Conservation (phyloP, 192 early-diverging fungal species). For the Entomortierella chlamydospora region DNA sequence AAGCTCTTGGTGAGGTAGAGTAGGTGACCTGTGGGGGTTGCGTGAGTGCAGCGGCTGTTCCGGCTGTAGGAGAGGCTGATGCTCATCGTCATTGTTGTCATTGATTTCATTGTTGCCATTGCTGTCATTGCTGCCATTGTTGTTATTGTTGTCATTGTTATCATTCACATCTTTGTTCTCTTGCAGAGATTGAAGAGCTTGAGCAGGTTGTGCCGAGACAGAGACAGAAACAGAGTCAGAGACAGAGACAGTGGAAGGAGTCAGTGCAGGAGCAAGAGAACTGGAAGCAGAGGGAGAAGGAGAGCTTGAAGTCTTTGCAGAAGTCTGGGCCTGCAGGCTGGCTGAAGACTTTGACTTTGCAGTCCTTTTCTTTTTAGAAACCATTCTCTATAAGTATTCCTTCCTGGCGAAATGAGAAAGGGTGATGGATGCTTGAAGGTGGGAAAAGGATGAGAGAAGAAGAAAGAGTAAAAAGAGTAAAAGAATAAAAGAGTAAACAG, state of each 20-base stretch:
- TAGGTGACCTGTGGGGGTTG: slow-evolving; percentile 24
- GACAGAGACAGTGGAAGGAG: too few species aligned
- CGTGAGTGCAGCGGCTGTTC: slow-evolving; percentile 9
- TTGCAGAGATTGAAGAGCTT: too few species aligned
- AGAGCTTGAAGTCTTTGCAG: slow-evolving; percentile 11
- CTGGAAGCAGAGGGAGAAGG: slow-evolving; percentile 9
- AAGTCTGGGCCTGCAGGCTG: slow-evolving; percentile 21
- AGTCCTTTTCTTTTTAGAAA: slow-evolving; percentile 35
- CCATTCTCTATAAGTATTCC: slow-evolving; percentile 6
- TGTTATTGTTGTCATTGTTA: background rate
- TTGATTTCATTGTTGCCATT: slow-evolving; percentile 3
- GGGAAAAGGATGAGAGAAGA: background rate
- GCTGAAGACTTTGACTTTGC: slow-evolving; percentile 35
- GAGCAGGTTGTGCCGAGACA: too few species aligned
- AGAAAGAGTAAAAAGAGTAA: background rate
- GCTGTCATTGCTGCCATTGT: too few species aligned
- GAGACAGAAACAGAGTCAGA: too few species aligned
- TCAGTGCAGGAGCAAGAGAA: slow-evolving; percentile 5
- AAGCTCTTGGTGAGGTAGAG: background rate
- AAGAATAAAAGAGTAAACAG: background rate
- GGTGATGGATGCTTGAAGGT: background rate
- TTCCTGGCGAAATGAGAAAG: background rate
- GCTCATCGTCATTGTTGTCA: background rate
- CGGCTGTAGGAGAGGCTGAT: slow-evolving; percentile 2
- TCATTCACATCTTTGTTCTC: background rate